phyloP scores from a whole-genome alignment of 495 filamentous ascomycete genomes.

The Tetracladium setigerum region DNA sequence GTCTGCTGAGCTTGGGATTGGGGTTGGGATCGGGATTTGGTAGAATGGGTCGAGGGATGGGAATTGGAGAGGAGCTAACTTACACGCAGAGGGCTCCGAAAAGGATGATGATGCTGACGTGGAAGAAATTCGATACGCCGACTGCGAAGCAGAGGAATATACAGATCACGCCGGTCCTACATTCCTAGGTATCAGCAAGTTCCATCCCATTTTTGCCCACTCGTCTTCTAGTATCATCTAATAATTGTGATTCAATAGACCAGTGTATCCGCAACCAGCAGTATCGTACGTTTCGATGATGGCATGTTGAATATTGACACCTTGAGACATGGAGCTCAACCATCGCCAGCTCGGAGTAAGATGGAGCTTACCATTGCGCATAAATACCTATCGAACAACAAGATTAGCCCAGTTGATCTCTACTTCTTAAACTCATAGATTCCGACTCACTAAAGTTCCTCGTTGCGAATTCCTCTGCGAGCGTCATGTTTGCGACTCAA shows the following conservation, averaged over 20 bases:
- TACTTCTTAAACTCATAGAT: not conserved
- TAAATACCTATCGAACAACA: constrained; percentile 72
- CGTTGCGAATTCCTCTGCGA: constrained; percentile 72
- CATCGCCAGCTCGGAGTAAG: not conserved
- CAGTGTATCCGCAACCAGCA: too few species aligned
- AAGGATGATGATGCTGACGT: constrained; percentile 59
- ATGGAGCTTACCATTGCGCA: constrained; percentile 83
- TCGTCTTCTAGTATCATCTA: not conserved
- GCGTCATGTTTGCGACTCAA: constrained; percentile 19
- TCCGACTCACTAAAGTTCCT: constrained; percentile 90
- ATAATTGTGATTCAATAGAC: not conserved
- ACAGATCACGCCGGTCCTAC: constrained; percentile 87
- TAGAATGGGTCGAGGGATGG: not conserved
- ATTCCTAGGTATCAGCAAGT: constrained; percentile 7
- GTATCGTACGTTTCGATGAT: too few species aligned
- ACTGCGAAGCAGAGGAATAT: constrained; percentile 94
- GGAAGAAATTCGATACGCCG: constrained; percentile 82
- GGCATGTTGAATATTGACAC: too few species aligned
- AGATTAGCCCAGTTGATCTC: constrained; percentile 9
- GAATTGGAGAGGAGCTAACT: constrained; percentile 26
- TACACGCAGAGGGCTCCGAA: constrained; percentile 85
- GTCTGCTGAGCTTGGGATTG: not conserved
- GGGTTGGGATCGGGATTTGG: not conserved
- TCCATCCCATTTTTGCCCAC: not conserved
- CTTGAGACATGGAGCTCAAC: too few species aligned